Percentiles rank a stretch among this genome's conserved stretches.
Evolutionary conservation across 345 rosid species (phyloP).

Genomic region (Syzygium grande): DNA sequence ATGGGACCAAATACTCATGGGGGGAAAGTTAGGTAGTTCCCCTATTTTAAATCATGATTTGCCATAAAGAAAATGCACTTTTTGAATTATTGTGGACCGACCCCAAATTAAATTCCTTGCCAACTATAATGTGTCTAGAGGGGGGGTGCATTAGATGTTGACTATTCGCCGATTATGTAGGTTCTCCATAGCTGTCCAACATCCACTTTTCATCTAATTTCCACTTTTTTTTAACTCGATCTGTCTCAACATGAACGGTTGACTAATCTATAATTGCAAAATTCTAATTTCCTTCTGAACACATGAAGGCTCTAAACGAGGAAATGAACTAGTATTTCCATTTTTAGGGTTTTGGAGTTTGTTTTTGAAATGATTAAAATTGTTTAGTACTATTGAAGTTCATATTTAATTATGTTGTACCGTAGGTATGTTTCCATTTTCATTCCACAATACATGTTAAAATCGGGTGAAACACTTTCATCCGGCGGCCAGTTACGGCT

Average conservation of each 20-base stretch:
- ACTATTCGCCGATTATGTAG: neutral
- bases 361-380: neutral
- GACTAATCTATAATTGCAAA: neutral
- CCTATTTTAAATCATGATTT: too few relatives aligned
- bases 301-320: neutral
- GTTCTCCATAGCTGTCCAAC: neutral
- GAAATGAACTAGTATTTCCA: neutral
- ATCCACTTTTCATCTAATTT: neutral
- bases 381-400: neutral
- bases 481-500: neutral
- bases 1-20: neutral
- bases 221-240: neutral
- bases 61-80: neutral
- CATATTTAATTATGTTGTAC: neutral
- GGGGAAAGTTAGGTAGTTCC: neutral
- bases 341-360: neutral
- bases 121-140: neutral
- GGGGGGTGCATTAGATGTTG: neutral
- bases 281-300: neutral
- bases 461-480: neutral
- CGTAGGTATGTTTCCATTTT: neutral
- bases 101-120: neutral
- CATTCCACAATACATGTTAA: neutral
- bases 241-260: neutral
- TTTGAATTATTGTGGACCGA: neutral